Conservation (phyloP, 192 early-diverging fungal species). For the Fimicolochytrium jonesii region DNA sequence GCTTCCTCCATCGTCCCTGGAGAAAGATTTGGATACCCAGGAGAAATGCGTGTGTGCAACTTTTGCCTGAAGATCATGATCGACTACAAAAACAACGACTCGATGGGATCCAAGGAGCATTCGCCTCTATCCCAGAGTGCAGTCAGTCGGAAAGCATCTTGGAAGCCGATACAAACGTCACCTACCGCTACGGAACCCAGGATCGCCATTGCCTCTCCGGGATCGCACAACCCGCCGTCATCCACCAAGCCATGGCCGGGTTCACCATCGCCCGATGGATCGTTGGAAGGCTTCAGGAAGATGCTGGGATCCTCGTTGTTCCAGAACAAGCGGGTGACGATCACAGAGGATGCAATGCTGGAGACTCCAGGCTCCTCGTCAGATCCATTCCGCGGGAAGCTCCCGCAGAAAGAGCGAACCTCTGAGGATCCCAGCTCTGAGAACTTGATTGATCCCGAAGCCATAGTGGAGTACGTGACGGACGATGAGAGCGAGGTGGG, state of each 20-base stretch:
- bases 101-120: neutral
- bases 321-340: neutral
- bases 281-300: conserved; percentile 25
- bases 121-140: neutral
- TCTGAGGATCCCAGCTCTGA: conserved; percentile 25
- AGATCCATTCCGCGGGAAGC: conserved; percentile 45
- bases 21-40: conserved; percentile 63
- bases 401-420: conserved; percentile 32
- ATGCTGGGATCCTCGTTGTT: conserved; percentile 22
- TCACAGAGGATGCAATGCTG: neutral
- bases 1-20: conserved; percentile 67
- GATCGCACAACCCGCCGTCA: no score
- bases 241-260: conserved; percentile 3
- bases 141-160: neutral
- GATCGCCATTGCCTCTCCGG: neutral
- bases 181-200: neutral
- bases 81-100: conserved; percentile 41
- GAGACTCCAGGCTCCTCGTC: neutral
- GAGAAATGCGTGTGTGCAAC: conserved; percentile 64
- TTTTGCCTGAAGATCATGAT: conserved; percentile 56
- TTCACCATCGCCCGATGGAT: conserved; percentile 16
- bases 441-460: conserved; percentile 49
- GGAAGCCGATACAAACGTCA: neutral
- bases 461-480: conserved; percentile 55
- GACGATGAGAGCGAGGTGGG: conserved; percentile 54